Evolutionary conservation across 169 alveolate genomes (phyloP).

Genomic region (Eimeria necatrix): DNA sequence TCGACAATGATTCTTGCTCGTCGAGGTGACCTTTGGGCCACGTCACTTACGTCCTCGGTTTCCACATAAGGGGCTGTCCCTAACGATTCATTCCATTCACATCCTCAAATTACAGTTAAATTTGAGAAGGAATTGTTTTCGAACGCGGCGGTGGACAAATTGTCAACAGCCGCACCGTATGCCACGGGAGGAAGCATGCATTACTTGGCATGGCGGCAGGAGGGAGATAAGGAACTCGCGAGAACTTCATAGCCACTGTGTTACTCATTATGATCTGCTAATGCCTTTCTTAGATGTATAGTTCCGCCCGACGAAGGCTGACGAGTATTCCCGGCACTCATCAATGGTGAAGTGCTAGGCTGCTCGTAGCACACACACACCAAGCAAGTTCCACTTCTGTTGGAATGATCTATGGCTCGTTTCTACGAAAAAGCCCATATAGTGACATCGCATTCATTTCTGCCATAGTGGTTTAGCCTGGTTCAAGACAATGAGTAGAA

Average conservation of each 20-base stretch:
- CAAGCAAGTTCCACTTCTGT: neutral
- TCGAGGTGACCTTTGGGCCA: constrained; percentile 61
- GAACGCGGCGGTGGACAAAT: neutral
- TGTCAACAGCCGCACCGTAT: constrained; percentile 28
- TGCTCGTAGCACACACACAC: constrained; percentile 55
- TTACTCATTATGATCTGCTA: no score
- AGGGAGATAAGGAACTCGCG: neutral
- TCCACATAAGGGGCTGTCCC: neutral
- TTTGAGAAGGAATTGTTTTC: neutral
- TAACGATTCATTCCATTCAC: neutral
- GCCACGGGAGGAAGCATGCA: constrained; percentile 52
- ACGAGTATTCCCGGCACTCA: no score
- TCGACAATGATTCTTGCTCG: neutral
- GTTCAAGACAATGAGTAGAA: no score
- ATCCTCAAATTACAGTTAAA: neutral
- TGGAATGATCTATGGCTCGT: no score
- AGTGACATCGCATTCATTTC: no score
- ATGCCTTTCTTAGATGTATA: no score
- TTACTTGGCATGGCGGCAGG: constrained; percentile 7
- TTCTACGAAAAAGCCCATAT: no score
- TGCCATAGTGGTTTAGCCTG: no score
- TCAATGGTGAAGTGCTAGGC: neutral
- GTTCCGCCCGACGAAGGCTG: no score
- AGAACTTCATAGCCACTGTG: no score
- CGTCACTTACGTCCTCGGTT: constrained; percentile 5